phyloP scores from a whole-genome alignment of 1,284 basidiomycete species.

The Cryptococcus deneoformans region DNA sequence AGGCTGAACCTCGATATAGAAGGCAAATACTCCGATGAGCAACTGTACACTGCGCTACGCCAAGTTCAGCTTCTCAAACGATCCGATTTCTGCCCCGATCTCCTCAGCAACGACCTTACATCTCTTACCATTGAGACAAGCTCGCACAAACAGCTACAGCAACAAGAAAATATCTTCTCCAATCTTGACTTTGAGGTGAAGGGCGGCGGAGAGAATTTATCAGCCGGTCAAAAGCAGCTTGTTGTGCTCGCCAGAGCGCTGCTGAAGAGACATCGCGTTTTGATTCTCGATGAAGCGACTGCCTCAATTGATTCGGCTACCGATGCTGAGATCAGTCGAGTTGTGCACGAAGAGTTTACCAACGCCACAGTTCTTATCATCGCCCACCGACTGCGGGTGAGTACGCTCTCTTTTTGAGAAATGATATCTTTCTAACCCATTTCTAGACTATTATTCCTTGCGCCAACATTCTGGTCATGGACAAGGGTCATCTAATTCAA shows the following conservation, averaged over 20 bases:
- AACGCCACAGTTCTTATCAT: constrained; percentile 47
- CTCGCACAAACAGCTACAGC: not conserved
- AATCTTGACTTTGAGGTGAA: constrained; percentile 39
- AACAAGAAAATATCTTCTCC: constrained; percentile 21
- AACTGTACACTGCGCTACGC: constrained; percentile 32
- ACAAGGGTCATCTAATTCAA: constrained; percentile 32
- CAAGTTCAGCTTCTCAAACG: constrained; percentile 38
- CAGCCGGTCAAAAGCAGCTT: constrained; percentile 57
- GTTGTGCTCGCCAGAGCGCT: constrained; percentile 55
- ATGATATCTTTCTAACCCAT: not conserved
- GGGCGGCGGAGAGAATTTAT: constrained; percentile 48
- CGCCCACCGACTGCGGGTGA: constrained; percentile 50
- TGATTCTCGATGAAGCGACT: constrained; percentile 56
- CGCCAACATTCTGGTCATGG: constrained; percentile 38
- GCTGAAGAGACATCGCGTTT: constrained; percentile 50
- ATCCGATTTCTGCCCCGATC: not conserved
- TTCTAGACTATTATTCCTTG: constrained; percentile 39
- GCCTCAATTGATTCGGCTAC: constrained; percentile 49
- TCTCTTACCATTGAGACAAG: not conserved
- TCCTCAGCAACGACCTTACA: constrained; percentile 2
- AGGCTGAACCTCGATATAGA: constrained; percentile 44
- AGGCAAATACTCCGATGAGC: constrained; percentile 28
- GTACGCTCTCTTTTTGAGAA: not conserved
- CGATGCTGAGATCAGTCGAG: constrained; percentile 48
- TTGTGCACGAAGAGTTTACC: constrained; percentile 47